A percentile compares a stretch with the other conserved stretches of the same genome.
These are phyloP conservation scores for Calonectria pseudoturangicola DNA, from an alignment of 2,329 filamentous ascomycete species.

Conservation along the genomic window DNA sequence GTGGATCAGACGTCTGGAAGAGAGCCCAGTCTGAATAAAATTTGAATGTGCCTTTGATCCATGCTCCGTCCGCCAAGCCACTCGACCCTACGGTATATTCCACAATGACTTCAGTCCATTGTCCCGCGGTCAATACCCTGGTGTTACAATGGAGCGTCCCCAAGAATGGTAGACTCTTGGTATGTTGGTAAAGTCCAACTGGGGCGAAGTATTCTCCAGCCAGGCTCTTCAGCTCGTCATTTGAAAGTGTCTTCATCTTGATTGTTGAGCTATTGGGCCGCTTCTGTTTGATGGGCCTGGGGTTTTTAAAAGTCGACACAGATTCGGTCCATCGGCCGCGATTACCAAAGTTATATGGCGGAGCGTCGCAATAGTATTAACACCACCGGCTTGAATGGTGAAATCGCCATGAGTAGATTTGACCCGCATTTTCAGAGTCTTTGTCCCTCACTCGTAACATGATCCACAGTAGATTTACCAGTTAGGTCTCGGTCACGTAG, in stretches of 20 bases:
- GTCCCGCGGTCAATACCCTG: conserved; percentile 49
- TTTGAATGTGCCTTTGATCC: conserved; percentile 63
- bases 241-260: conserved; percentile 35
- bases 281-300: too few relatives aligned
- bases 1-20: conserved; percentile 58
- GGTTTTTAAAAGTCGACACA: too few relatives aligned
- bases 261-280: too few relatives aligned
- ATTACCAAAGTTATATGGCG: too few relatives aligned
- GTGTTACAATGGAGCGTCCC: conserved; percentile 53
- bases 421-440: too few relatives aligned
- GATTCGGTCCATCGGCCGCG: too few relatives aligned
- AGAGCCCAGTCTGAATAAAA: conserved; percentile 62
- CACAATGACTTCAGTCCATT: conserved; percentile 56
- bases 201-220: conserved; percentile 56
- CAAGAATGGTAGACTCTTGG: conserved; percentile 56
- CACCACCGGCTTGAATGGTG: too few relatives aligned
- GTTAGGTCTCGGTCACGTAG: too few relatives aligned
- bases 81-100: conserved; percentile 55
- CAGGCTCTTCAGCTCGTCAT: conserved; percentile 46
- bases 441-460: too few relatives aligned
- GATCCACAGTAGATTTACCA: too few relatives aligned
- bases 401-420: too few relatives aligned
- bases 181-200: conserved; percentile 53
- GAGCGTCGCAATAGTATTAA: too few relatives aligned
- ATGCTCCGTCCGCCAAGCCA: conserved; percentile 54